phyloP scores from a whole-genome alignment of 345 rosid genomes.

The Punica granatum region DNA sequence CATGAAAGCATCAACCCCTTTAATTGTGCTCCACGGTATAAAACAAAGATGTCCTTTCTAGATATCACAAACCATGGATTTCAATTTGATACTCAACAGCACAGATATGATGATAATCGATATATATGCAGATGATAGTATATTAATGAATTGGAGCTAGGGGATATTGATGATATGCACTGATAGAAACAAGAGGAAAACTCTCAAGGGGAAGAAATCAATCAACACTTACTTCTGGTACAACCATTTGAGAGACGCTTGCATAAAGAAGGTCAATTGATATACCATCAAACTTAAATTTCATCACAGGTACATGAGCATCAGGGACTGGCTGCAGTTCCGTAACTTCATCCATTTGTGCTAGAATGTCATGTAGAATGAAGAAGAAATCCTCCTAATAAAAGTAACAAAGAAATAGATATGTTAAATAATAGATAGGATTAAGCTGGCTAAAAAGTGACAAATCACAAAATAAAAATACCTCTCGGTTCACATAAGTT shows the following conservation, averaged over 20 bases:
- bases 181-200: background rate
- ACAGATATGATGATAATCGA: no score
- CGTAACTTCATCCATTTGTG: conserved; percentile 74
- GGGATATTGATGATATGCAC: background rate
- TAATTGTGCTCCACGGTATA: no score
- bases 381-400: conserved; percentile 81
- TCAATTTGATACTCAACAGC: no score
- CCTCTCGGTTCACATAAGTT: conserved; percentile 85
- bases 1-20: background rate
- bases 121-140: no score
- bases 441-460: background rate
- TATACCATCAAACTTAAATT: conserved; percentile 85
- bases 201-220: background rate
- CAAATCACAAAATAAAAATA: conserved; percentile 4
- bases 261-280: conserved; percentile 94
- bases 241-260: conserved; percentile 65
- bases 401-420: conserved; percentile 17
- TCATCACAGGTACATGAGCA: conserved; percentile 98
- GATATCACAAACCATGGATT: no score
- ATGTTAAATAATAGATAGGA: background rate
- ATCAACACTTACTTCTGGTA: conserved; percentile 61
- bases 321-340: conserved; percentile 94
- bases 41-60: no score
- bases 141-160: no score
- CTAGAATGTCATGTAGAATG: conserved; percentile 52